A percentile compares a stretch with the other conserved stretches of the same genome.
Conservation (phyloP, 208 protist genomes). For the Trichomonas gallinae region DNA sequence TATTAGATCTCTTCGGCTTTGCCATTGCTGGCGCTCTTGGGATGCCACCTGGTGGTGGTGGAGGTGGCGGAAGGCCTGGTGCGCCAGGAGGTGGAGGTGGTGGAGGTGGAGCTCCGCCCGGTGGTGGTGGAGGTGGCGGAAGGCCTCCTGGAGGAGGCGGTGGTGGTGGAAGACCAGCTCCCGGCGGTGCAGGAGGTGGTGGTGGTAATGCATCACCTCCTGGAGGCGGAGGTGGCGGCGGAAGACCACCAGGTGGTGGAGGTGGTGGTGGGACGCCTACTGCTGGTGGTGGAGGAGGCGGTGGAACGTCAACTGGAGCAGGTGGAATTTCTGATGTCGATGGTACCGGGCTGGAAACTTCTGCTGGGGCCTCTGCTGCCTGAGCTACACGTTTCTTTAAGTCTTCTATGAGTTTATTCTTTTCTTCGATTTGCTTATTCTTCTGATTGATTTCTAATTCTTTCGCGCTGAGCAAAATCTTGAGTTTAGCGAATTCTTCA, state of each 20-base stretch:
- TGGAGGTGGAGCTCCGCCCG: not conserved
- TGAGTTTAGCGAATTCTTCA: not conserved
- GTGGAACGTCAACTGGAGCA: not conserved
- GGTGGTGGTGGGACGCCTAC: not conserved
- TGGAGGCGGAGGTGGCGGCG: not conserved
- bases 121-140: not conserved
- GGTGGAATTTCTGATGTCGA: not conserved
- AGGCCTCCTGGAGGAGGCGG: not conserved
- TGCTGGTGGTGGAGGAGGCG: not conserved
- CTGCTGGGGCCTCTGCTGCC: not conserved
- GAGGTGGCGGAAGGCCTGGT: not conserved
- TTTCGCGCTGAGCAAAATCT: not conserved
- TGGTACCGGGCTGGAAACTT: not conserved
- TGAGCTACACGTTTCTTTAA: not conserved
- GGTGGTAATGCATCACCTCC: not conserved
- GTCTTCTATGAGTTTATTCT: not conserved
- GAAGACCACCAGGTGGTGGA: not conserved
- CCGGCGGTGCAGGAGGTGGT: not conserved
- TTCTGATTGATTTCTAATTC: not conserved
- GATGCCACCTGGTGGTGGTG: not conserved
- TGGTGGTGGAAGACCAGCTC: not conserved
- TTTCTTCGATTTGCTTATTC: not conserved
- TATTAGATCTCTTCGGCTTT: not conserved
- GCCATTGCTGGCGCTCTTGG: not conserved
- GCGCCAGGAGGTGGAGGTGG: not conserved